Evolutionary conservation across 2,329 filamentous ascomycete species (phyloP).

Genomic region (Neodidymelliopsis sp.): DNA sequence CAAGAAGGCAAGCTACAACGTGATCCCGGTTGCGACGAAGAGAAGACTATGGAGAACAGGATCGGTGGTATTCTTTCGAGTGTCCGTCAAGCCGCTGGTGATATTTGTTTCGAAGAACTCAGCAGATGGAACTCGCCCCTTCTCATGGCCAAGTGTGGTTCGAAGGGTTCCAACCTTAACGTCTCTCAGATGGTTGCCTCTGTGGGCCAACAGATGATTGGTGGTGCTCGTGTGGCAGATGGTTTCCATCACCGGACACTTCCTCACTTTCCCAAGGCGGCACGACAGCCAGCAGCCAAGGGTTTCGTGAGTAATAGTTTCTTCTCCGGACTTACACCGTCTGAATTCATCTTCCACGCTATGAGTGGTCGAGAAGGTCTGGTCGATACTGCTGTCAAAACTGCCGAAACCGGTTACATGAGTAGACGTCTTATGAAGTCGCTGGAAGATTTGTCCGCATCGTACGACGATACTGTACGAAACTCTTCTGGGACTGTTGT

Average conservation of each 20-base stretch:
- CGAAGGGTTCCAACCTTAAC: conserved; percentile 97
- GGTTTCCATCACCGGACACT: conserved; percentile 95
- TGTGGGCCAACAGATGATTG: conserved; percentile 98
- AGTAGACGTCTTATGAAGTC: conserved; percentile 98
- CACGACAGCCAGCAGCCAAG: conserved; percentile 90
- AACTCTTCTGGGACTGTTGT: conserved; percentile 89
- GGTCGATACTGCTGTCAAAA: conserved; percentile 98
- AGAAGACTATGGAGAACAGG: conserved; percentile 87
- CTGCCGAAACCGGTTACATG: conserved; percentile 99
- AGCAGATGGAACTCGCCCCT: conserved; percentile 92
- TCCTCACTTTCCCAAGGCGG: conserved; percentile 94
- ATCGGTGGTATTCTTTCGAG: conserved; percentile 92
- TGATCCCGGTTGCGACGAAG: conserved; percentile 86
- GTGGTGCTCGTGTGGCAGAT: conserved; percentile 88
- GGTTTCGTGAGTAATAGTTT: conserved; percentile 98
- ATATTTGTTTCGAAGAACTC: conserved; percentile 87
- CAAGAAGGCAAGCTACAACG: conserved; percentile 83
- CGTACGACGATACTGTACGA: conserved; percentile 93
- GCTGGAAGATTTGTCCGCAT: conserved; percentile 88
- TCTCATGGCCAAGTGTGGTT: conserved; percentile 96
- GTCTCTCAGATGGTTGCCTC: conserved; percentile 98
- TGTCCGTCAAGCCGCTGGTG: conserved; percentile 89
- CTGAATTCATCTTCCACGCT: conserved; percentile 97
- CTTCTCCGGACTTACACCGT: conserved; percentile 87
- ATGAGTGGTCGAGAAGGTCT: conserved; percentile 98